phyloP scores from a whole-genome alignment of 2,329 filamentous ascomycete genomes.

The Botrytis pseudocinerea region DNA sequence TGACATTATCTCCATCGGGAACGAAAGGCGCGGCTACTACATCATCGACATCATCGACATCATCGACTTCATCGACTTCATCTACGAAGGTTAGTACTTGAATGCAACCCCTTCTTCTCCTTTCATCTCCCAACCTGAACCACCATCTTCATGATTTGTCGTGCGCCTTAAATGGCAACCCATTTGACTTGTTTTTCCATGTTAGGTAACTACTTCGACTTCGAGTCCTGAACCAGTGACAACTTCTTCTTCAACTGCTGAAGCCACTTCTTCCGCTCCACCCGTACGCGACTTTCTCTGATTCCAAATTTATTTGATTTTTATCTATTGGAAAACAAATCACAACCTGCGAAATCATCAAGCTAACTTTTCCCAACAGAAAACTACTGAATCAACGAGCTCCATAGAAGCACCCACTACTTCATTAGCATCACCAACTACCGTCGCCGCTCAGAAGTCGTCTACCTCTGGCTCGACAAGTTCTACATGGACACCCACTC shows the following conservation, averaged over 20 bases:
- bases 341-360: background rate
- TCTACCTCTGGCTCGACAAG: conserved; percentile 27
- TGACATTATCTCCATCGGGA: conserved; percentile 56
- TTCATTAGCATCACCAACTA: conserved; percentile 2
- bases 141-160: conserved; percentile 13
- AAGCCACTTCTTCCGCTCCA: conserved; percentile 14
- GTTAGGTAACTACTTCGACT: conserved; percentile 36
- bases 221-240: conserved; percentile 24
- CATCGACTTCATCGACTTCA: conserved; percentile 25
- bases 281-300: conserved; percentile 43
- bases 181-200: conserved; percentile 39
- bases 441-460: conserved; percentile 14
- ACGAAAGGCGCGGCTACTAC: conserved; percentile 44
- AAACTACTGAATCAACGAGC: conserved; percentile 8
- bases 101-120: background rate
- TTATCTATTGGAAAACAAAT: background rate
- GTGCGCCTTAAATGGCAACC: conserved; percentile 35
- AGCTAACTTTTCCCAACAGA: conserved; percentile 19
- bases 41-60: conserved; percentile 26
- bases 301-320: background rate
- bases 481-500: conserved; percentile 42
- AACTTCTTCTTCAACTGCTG: conserved; percentile 18
- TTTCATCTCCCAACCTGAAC: conserved; percentile 2
- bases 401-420: conserved; percentile 21
- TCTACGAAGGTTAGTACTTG: conserved; percentile 34